Conservation (phyloP, 1,284 basidiomycete species). For the Fomitopsis schrenkii region DNA sequence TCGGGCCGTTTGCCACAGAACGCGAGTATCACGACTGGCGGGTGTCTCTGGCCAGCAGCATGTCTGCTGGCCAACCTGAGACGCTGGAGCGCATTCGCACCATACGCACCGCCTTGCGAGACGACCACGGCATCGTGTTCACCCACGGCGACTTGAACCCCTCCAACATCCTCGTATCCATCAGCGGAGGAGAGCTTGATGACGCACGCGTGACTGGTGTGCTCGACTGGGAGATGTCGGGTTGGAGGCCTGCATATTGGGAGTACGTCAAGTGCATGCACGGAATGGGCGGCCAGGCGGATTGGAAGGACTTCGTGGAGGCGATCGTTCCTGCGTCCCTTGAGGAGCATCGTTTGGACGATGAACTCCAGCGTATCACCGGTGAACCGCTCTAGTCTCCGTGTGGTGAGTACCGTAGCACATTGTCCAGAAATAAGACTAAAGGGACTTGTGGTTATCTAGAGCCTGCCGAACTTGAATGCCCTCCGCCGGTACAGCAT, state of each 20-base stretch:
- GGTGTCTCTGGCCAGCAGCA: not conserved
- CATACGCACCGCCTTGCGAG: not conserved
- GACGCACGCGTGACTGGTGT: slow-evolving; percentile 10
- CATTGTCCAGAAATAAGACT: no score
- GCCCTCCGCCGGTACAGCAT: no score
- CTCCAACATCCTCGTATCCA: slow-evolving; percentile 9
- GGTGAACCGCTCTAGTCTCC: not conserved
- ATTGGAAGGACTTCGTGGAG: not conserved
- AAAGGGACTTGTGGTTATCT: no score
- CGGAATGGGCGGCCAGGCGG: not conserved
- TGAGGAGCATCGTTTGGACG: not conserved
- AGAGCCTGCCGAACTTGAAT: no score
- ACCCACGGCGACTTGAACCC: slow-evolving; percentile 4
- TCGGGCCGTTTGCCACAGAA: not conserved
- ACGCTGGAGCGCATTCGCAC: not conserved
- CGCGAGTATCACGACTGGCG: not conserved
- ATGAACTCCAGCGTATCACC: not conserved
- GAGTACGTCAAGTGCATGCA: slow-evolving; percentile 5
- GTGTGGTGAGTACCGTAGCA: not conserved
- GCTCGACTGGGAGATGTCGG: slow-evolving; percentile 16
- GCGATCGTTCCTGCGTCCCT: not conserved
- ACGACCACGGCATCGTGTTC: slow-evolving; percentile 1
- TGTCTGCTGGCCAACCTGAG: not conserved
- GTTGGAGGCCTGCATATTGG: slow-evolving; percentile 18
- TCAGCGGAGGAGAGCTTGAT: not conserved